Base-by-base conservation (phyloP, 2,329 filamentous ascomycete species). In the Aspergillus aculeatus region DNA sequence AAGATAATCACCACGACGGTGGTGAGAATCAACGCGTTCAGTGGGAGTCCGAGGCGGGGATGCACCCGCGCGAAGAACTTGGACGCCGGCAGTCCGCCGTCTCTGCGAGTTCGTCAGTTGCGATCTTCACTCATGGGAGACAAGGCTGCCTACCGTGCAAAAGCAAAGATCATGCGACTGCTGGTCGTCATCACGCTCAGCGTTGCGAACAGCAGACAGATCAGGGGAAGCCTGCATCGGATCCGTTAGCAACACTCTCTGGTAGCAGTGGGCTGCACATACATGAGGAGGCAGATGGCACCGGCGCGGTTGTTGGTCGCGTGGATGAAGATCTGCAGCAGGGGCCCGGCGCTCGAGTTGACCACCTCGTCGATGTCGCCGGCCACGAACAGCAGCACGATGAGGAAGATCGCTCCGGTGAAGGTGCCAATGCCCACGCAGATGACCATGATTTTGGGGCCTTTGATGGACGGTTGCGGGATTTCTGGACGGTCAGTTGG, bases 1-100 rank as follows among this genome's bases (percentile, higher is more conserved):
- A 91, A 89, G 4, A 89, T 79, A 55, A 90, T 81, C 1, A 89
- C 86, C 53, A 89, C 81, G 0, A 77, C 75, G 0, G 84, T 81
- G 0, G 84, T 86, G 50, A 89, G 78, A 2, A 84, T 76, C 0
- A 91, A 77, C 0, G 87, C 83, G 62, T 90, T 89, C 9, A 91
- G 73, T 0, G 89, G 89, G 1, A 90, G 81, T 0, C 83, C 83
- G 0, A 90, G 81, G 3, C 69, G 78, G 0, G 81, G 79, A 66
- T 90, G 85, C 0, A 91, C 84, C 29, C 77, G 81, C 47, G 86
- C 82, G 57, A 89, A 87, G 64, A 86, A 71, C 3, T 71, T 75
- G 4, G 85, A 86, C 24, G 81, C 81, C 0, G 88, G 87, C 12
- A 91, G 81, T 4, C 88, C 89, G 2, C 87, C 83, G 61, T 91